phyloP scores from a whole-genome alignment of 306 rosid genomes.

The Prunus salicina region DNA sequence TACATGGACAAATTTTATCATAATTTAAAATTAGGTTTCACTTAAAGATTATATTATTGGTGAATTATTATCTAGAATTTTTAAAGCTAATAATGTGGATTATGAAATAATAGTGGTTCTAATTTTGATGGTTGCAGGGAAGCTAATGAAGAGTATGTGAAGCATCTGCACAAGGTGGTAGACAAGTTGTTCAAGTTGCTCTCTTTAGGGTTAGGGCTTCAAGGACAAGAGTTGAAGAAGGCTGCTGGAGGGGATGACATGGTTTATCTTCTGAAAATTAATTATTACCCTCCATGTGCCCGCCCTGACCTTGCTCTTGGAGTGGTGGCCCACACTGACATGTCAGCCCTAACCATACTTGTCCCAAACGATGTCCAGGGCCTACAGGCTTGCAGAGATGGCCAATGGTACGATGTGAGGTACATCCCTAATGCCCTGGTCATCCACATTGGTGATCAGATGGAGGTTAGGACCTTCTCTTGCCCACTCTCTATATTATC shows the following conservation, averaged over 20 bases:
- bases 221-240: slow-evolving; percentile 50
- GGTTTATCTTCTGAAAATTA: slow-evolving; percentile 62
- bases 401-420: slow-evolving; percentile 62
- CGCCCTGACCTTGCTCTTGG: slow-evolving; percentile 76
- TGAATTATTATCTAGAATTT: no score
- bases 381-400: slow-evolving; percentile 65
- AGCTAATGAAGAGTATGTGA: slow-evolving; percentile 56
- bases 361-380: slow-evolving; percentile 83
- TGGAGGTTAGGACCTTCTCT: slow-evolving; percentile 46
- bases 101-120: no score
- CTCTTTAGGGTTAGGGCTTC: slow-evolving; percentile 60
- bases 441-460: slow-evolving; percentile 75
- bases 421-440: slow-evolving; percentile 73
- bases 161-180: slow-evolving; percentile 42
- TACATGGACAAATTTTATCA: no score
- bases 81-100: no score
- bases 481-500: background rate
- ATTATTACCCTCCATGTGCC: slow-evolving; percentile 83
- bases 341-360: slow-evolving; percentile 57
- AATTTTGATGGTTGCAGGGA: slow-evolving; percentile 31
- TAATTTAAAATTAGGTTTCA: no score
- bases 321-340: slow-evolving; percentile 73
- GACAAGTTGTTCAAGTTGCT: slow-evolving; percentile 51
- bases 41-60: no score
- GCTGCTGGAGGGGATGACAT: slow-evolving; percentile 52